A percentile compares a stretch with the other conserved stretches of the same genome.
These are phyloP conservation scores for Evansstolkia leycettana DNA, from an alignment of 495 filamentous ascomycete genomes.

Conservation along the genomic window DNA sequence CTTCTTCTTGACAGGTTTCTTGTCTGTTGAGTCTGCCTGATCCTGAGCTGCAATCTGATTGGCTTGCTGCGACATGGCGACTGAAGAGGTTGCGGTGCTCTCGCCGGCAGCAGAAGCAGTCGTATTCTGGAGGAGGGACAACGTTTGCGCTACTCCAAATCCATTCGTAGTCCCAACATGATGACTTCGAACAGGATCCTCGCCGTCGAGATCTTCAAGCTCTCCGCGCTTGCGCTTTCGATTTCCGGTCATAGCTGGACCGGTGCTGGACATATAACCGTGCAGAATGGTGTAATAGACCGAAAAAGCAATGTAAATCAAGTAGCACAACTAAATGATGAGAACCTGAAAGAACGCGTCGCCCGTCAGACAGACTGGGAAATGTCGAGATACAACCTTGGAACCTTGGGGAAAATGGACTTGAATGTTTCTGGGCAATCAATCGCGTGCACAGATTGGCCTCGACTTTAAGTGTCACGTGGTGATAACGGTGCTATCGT, in stretches of 20 bases:
- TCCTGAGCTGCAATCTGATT: constrained; percentile 1
- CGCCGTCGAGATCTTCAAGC: constrained; percentile 11
- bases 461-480: constrained; percentile 4
- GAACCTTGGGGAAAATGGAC: too few species aligned
- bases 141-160: constrained; percentile 21
- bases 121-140: constrained; percentile 16
- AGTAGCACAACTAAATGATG: neutral
- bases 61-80: neutral
- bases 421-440: neutral
- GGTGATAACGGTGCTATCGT: constrained; percentile 4
- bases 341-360: too few species aligned
- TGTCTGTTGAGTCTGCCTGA: neutral
- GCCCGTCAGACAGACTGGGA: too few species aligned
- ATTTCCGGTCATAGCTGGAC: constrained; percentile 10
- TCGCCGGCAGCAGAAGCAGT: constrained; percentile 5
- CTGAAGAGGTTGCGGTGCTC: constrained; percentile 3
- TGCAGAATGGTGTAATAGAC: too few species aligned
- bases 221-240: constrained; percentile 25
- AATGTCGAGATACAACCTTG: too few species aligned
- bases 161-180: constrained; percentile 4
- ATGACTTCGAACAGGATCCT: constrained; percentile 10
- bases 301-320: neutral
- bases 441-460: neutral
- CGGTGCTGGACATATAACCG: neutral
- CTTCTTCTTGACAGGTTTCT: constrained; percentile 22